Evolutionary conservation across 768 basidiomycete species (phyloP), one percentile per base, ranked within the genome.

Genomic region (Lactifluus subvellereus): DNA sequence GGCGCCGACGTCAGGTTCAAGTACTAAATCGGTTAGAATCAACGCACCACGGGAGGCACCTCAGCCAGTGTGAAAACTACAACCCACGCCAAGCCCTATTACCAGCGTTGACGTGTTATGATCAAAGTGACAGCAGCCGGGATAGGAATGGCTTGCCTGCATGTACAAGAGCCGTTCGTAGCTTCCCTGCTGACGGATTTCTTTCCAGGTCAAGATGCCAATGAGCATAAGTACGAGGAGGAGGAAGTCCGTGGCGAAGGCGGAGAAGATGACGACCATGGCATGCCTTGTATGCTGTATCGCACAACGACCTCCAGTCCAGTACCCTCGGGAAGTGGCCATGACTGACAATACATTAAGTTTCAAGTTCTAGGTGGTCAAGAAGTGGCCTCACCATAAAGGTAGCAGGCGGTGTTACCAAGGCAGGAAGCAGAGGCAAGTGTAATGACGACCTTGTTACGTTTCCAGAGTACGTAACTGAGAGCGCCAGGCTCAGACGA

Each of bases 141-240:
- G 42, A 14, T 2, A 16, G 32, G 18, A 20, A 13, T 40, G 11
- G n/a, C 27, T n/a, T 40, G 48, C 53, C 14, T 61, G 53, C 2
- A 35, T 35, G 16, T 51, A 62, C 49, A 62, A n/a, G 33, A 62
- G 30, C 40, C 14, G 3, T 54, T 32, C 57, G 40, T 43, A 13
- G 8, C 54, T 49, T 1, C 55, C 49, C 30, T 1, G 6, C 48
- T 8, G 11, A 50, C 10, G 55, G 10, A 32, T 20, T 7, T n/a
- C 16, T 22, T 43, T 42, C 61, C 55, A 57, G 10, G 20, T 55
- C 20, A 51, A 45, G 20, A 62, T n/a, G 5, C 61, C 61, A 1
- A 10, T 16, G 18, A 62, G 32, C 61, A 57, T 62, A 9, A 62
- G 48, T 3, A 6, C 10, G 7, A 62, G 55, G 18, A 57, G 54